Conservation (phyloP, 2,329 filamentous ascomycete genomes). For the Nemania bipapillata region DNA sequence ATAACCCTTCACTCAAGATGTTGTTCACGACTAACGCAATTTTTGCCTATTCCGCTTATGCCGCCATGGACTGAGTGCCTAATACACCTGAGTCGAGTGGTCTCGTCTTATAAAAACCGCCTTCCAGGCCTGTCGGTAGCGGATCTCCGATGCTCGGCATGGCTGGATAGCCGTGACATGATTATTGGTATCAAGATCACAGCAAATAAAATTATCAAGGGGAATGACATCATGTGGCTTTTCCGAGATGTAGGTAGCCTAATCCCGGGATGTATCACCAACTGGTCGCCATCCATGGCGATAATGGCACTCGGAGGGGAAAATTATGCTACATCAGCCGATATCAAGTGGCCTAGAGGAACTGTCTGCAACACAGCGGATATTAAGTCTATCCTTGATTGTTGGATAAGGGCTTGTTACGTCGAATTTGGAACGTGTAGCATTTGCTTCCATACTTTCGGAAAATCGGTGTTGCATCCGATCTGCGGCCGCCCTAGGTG, state of each 20-base stretch:
- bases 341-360: too few species aligned
- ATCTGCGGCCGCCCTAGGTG: slow-evolving; percentile 61
- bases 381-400: too few species aligned
- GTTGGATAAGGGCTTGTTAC: slow-evolving; percentile 54
- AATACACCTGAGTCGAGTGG: slow-evolving; percentile 58
- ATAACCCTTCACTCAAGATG: not conserved
- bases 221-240: too few species aligned
- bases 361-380: too few species aligned
- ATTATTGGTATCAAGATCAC: too few species aligned
- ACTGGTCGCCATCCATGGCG: slow-evolving; percentile 56
- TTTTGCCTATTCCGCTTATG: not conserved
- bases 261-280: slow-evolving; percentile 56
- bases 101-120: slow-evolving; percentile 62
- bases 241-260: too few species aligned
- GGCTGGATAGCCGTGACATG: too few species aligned
- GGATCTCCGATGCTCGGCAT: too few species aligned
- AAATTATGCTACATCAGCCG: slow-evolving; percentile 50
- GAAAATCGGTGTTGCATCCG: slow-evolving; percentile 53
- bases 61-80: slow-evolving; percentile 60
- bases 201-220: too few species aligned
- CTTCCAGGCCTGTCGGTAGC: too few species aligned
- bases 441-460: slow-evolving; percentile 58
- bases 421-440: slow-evolving; percentile 56
- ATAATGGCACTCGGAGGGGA: slow-evolving; percentile 51
- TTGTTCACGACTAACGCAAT: not conserved